Conservation (phyloP, 345 rosid species). For the Brassica rapa region DNA sequence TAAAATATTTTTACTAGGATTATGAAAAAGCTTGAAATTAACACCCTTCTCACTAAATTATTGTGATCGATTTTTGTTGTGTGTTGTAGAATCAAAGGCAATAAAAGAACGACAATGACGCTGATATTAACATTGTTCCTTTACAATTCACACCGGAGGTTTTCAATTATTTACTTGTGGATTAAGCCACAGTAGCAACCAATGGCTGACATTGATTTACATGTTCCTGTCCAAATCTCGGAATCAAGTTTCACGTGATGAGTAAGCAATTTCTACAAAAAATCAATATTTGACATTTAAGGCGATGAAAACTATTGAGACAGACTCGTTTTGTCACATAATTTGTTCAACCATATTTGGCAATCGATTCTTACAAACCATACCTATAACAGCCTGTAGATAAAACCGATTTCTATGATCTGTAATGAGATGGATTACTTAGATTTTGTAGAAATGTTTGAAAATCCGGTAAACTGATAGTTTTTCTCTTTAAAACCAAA, state of each 20-base stretch:
- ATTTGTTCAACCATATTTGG: background rate
- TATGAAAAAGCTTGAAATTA: background rate
- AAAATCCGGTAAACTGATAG: background rate
- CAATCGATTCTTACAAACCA: background rate
- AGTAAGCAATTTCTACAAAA: background rate
- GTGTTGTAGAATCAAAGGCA: conserved; percentile 18
- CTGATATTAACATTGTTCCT: background rate
- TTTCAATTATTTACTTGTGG: background rate
- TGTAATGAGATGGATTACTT: background rate
- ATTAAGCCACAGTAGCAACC: background rate
- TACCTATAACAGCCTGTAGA: background rate
- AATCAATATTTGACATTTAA: conserved; percentile 18
- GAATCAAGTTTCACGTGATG: conserved; percentile 36
- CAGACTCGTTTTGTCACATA: conserved; percentile 22
- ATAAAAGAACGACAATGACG: conserved; percentile 22
- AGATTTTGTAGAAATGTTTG: background rate
- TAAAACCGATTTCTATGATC: background rate
- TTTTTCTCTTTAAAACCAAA: background rate
- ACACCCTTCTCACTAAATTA: background rate
- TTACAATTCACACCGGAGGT: background rate
- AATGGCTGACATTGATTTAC: conserved; percentile 6
- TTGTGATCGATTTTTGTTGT: conserved; percentile 7
- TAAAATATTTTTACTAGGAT: background rate
- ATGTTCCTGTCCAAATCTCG: background rate
- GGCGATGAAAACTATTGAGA: conserved; percentile 14